Conservation (phyloP, 331 rosid genomes). For the Quercus lobata region DNA sequence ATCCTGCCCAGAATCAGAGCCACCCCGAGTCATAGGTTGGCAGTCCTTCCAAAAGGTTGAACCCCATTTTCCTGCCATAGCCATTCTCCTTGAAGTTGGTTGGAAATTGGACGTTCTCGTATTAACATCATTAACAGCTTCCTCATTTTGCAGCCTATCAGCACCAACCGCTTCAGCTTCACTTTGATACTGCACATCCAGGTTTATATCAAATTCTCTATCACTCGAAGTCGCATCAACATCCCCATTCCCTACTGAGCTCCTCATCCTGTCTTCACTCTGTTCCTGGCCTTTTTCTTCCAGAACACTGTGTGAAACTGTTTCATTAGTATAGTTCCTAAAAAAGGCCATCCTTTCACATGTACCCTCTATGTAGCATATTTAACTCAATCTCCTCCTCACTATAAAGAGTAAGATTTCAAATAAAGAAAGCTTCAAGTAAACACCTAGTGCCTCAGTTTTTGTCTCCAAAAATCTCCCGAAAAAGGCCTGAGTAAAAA, state of each 20-base stretch:
- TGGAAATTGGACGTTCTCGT: slow-evolving; percentile 47
- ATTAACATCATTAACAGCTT: slow-evolving; percentile 45
- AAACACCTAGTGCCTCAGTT: slow-evolving; percentile 22
- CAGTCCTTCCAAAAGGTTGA: slow-evolving; percentile 96
- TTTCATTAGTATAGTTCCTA: slow-evolving; percentile 67
- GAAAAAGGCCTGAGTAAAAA: slow-evolving; percentile 33
- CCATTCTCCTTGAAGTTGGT: slow-evolving; percentile 61
- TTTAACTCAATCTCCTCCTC: slow-evolving; percentile 22
- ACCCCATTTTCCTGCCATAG: slow-evolving; percentile 85
- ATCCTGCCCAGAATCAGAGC: slow-evolving; percentile 80
- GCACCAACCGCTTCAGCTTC: slow-evolving; percentile 64
- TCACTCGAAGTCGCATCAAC: slow-evolving; percentile 61
- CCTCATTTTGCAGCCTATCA: slow-evolving; percentile 56
- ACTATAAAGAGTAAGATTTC: slow-evolving; percentile 11
- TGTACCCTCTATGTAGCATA: slow-evolving; percentile 35
- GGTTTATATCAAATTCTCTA: slow-evolving; percentile 80
- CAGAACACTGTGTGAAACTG: slow-evolving; percentile 60
- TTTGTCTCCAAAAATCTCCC: slow-evolving; percentile 24
- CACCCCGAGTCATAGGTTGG: slow-evolving; percentile 71
- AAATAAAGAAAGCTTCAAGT: slow-evolving; percentile 12
- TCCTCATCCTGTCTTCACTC: slow-evolving; percentile 44
- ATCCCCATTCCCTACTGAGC: slow-evolving; percentile 57
- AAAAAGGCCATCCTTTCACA: slow-evolving; percentile 76
- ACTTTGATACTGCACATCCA: slow-evolving; percentile 74
- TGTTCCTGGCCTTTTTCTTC: slow-evolving; percentile 71